These are phyloP conservation scores for Xylaria sp. DNA, from an alignment of 2,329 filamentous ascomycete species.

Conservation along the genomic window DNA sequence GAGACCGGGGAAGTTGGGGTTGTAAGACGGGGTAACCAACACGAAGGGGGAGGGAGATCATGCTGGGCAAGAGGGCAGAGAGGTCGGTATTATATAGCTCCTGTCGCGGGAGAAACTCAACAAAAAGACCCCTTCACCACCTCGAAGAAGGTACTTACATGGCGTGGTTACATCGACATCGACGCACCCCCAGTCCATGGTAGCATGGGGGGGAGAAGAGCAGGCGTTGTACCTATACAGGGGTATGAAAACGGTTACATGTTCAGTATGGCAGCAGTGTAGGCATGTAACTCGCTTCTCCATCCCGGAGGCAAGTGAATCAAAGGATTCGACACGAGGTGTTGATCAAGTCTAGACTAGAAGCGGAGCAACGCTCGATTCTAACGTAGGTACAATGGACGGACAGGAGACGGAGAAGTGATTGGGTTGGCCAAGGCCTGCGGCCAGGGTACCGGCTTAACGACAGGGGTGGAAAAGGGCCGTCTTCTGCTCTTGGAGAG, in stretches of 20 bases:
- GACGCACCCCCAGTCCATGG: constrained; percentile 19
- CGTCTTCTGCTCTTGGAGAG: constrained; percentile 35
- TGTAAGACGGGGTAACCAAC: constrained; percentile 32
- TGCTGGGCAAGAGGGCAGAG: constrained; percentile 23
- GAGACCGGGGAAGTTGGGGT: constrained; percentile 21
- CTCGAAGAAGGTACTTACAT: constrained; percentile 21
- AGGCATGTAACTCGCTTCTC: constrained; percentile 14
- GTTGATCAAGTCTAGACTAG: constrained; percentile 36
- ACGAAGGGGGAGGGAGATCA: constrained; percentile 25
- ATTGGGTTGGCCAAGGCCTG: constrained; percentile 36
- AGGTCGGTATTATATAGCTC: constrained; percentile 35
- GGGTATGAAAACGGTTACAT: constrained; percentile 32
- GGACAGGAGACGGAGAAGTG: constrained; percentile 15
- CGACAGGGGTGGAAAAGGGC: constrained; percentile 40
- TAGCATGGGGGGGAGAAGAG: constrained; percentile 22
- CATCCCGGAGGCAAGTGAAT: constrained; percentile 27
- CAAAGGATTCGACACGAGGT: constrained; percentile 33
- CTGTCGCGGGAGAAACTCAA: constrained; percentile 23
- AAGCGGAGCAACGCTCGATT: constrained; percentile 30
- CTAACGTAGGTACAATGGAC: constrained; percentile 22
- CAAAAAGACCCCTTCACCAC: constrained; percentile 24
- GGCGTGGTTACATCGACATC: constrained; percentile 30
- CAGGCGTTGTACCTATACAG: constrained; percentile 20
- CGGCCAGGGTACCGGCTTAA: constrained; percentile 34
- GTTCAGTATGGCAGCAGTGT: background rate